Percentiles rank a stretch among this genome's conserved stretches.
These are phyloP conservation scores for Metarhizium robertsii DNA, from an alignment of 2,329 filamentous ascomycete species.

Conservation along the genomic window DNA sequence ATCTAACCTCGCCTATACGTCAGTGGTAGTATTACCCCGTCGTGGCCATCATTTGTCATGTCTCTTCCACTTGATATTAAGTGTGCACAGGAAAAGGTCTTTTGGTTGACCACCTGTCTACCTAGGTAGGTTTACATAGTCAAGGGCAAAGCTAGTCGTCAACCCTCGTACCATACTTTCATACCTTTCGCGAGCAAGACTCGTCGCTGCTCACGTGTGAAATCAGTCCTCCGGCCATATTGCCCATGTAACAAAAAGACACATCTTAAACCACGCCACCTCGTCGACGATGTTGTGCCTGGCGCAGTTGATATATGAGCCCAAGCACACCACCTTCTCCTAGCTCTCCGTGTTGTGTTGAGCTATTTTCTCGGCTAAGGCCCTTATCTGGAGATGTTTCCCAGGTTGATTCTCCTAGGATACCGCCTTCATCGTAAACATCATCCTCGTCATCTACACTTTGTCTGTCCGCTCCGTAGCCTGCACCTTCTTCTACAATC, in stretches of 20 bases:
- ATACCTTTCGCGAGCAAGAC: no score
- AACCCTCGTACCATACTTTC: no score
- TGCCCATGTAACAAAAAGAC: background rate
- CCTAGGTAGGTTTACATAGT: no score
- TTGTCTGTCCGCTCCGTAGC: constrained; percentile 32
- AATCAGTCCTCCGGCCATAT: background rate
- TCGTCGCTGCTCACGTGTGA: background rate
- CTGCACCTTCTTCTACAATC: constrained; percentile 47
- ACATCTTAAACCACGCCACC: constrained; percentile 24
- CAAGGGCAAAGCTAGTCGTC: no score
- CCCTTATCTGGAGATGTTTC: constrained; percentile 45
- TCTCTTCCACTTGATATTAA: no score
- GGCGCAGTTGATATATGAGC: constrained; percentile 49
- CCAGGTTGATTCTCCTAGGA: constrained; percentile 50
- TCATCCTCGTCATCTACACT: constrained; percentile 41
- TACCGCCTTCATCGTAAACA: constrained; percentile 41
- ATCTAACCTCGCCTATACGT: no score
- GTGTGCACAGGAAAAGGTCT: no score
- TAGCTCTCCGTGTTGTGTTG: constrained; percentile 32
- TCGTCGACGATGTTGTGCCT: constrained; percentile 43
- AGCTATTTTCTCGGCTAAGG: constrained; percentile 43
- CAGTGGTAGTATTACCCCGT: no score
- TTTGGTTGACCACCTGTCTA: no score
- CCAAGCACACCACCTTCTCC: constrained; percentile 48
- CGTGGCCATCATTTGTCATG: no score